Conservation (phyloP, 2,329 filamentous ascomycete genomes). For the Lachnellula cervina region DNA sequence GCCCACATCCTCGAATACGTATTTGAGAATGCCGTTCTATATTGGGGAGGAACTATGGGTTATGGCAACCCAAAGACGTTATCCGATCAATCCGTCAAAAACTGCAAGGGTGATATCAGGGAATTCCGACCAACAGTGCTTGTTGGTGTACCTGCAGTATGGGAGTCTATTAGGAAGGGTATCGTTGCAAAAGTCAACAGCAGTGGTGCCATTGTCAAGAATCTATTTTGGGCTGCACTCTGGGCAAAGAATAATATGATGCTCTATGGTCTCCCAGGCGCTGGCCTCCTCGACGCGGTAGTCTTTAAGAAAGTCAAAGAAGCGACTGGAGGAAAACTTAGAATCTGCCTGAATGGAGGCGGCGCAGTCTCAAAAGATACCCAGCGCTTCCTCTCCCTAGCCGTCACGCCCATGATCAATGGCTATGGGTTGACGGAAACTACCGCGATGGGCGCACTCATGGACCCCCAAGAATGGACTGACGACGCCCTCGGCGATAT, state of each 20-base stretch:
- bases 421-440: conserved; percentile 95
- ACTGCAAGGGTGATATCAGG: conserved; percentile 87
- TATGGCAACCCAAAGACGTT: conserved; percentile 86
- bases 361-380: conserved; percentile 76
- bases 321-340: conserved; percentile 77
- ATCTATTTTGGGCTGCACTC: conserved; percentile 68
- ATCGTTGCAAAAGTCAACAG: conserved; percentile 72
- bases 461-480: conserved; percentile 78
- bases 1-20: conserved; percentile 94
- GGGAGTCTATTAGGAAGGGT: conserved; percentile 95
- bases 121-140: conserved; percentile 84
- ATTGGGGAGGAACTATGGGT: conserved; percentile 83
- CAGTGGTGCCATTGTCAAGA: conserved; percentile 60
- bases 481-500: conserved; percentile 70
- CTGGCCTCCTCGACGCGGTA: conserved; percentile 66
- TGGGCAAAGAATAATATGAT: conserved; percentile 53
- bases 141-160: conserved; percentile 89
- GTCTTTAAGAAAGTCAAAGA: conserved; percentile 89
- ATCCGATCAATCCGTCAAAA: conserved; percentile 75
- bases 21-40: conserved; percentile 83
- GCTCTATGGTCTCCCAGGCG: conserved; percentile 54
- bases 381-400: conserved; percentile 81
- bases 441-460: conserved; percentile 72
- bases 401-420: conserved; percentile 84
- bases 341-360: conserved; percentile 89